phyloP scores from a whole-genome alignment of 2,329 filamentous ascomycete species.

The Fusarium caatingaense region DNA sequence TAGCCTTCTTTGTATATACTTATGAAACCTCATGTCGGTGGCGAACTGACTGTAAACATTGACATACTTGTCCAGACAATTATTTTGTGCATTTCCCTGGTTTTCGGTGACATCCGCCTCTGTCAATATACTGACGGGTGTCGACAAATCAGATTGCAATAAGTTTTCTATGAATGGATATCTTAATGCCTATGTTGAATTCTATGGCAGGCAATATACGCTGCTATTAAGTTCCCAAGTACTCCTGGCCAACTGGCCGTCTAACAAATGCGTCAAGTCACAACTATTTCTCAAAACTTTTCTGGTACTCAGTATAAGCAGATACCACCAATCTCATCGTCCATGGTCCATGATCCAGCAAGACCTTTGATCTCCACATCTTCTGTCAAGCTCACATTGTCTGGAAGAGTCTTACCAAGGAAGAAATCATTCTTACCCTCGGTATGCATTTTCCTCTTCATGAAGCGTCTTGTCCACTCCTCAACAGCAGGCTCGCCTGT shows the following conservation, averaged over 20 bases:
- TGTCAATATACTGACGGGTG: neutral
- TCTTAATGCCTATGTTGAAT: neutral
- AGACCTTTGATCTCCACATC: slow-evolving; percentile 72
- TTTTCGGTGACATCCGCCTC: neutral
- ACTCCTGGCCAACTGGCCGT: neutral
- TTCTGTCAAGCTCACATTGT: slow-evolving; percentile 52
- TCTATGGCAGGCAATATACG: neutral
- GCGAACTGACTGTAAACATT: slow-evolving; percentile 19
- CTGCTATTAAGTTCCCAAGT: slow-evolving; percentile 6
- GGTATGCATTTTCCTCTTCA: slow-evolving; percentile 63
- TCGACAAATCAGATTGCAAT: neutral
- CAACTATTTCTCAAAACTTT: neutral
- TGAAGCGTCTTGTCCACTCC: slow-evolving; percentile 69
- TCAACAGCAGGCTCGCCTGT: slow-evolving; percentile 90
- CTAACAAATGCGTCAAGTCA: neutral
- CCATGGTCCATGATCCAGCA: slow-evolving; percentile 88
- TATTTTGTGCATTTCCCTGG: neutral
- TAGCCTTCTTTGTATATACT: slow-evolving; percentile 41
- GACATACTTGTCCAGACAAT: slow-evolving; percentile 20
- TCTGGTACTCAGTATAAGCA: slow-evolving; percentile 60
- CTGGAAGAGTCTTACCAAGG: slow-evolving; percentile 63
- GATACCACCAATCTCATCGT: slow-evolving; percentile 78
- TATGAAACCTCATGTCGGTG: slow-evolving; percentile 19
- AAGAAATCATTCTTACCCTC: slow-evolving; percentile 68
- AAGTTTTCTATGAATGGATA: neutral